Percentiles rank a stretch among this genome's conserved stretches.
These are phyloP conservation scores for Paralagenidium karlingii DNA, from an alignment of 352 stramenopile genomes.

Conservation along the genomic window DNA sequence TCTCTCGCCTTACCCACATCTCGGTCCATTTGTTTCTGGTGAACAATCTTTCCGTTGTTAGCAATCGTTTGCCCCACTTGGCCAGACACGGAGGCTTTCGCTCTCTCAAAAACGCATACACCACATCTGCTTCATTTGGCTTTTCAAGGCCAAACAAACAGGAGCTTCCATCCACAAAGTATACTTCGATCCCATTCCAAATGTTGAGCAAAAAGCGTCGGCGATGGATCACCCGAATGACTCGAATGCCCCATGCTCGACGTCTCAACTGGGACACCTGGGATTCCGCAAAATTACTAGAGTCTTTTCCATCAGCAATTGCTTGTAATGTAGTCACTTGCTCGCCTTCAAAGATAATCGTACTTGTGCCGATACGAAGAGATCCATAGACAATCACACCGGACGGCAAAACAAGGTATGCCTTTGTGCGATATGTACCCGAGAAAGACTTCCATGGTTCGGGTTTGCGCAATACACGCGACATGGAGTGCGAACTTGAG, in stretches of 20 bases:
- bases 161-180: slow-evolving; percentile 77
- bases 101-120: slow-evolving; percentile 65
- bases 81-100: slow-evolving; percentile 68
- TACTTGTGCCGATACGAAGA: slow-evolving; percentile 51
- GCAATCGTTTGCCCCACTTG: slow-evolving; percentile 64
- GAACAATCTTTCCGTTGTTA: slow-evolving; percentile 61
- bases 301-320: slow-evolving; percentile 33
- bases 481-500: too few relatives aligned
- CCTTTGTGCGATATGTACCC: slow-evolving; percentile 54
- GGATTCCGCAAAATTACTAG: slow-evolving; percentile 23
- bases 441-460: slow-evolving; percentile 60
- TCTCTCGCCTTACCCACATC: slow-evolving; percentile 78
- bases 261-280: slow-evolving; percentile 61
- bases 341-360: slow-evolving; percentile 74
- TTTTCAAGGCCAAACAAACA: slow-evolving; percentile 61
- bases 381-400: slow-evolving; percentile 61
- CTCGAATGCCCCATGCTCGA: slow-evolving; percentile 61
- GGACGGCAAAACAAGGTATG: slow-evolving; percentile 62
- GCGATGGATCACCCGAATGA: slow-evolving; percentile 69
- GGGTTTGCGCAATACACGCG: too few relatives aligned
- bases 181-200: slow-evolving; percentile 66
- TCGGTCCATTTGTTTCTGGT: slow-evolving; percentile 76
- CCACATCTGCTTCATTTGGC: slow-evolving; percentile 51
- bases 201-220: slow-evolving; percentile 61
- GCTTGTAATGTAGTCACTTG: slow-evolving; percentile 52